Base-by-base conservation (phyloP, 192 early-diverging fungal genomes). In the Polychytrium aggregatum region DNA sequence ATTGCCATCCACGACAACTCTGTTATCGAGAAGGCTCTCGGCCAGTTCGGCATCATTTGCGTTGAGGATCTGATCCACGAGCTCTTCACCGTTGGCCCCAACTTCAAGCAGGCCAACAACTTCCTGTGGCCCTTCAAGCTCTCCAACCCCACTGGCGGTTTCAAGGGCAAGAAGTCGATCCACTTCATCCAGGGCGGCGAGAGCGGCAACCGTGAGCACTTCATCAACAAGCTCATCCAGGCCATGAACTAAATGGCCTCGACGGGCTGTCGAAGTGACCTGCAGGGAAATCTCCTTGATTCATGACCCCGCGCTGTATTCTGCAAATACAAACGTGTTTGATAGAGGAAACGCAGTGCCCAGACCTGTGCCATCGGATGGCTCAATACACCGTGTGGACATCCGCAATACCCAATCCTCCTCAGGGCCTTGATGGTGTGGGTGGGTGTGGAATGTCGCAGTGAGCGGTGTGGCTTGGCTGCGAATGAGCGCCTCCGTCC, bases 51-150 rank as follows among this genome's bases (percentile, higher is more conserved):
- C 64, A 86, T 98, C 76, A 83, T 94, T 72, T 98, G 91, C 64
- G 65, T 97, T 44, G 95, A 98, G 79, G 95, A 98, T 57, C 68
- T 98, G 37, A 82, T 98, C 55, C 90, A 98, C 82, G 92, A 97
- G 78, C 92, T 98, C 72, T 84, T 72, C 83, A 98, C 92, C 38
- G 90, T 94, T 59, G 92, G 92, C 38, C 90, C 91, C 57, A 76
- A 95, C 86, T 93, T 93, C 82, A 92, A 92, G 82, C 74, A 82
- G 60, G 95, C 85, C 71, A 90, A 87, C 79, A 88, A 85, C 81
- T 98, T 98, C 83, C 77, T 98, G 67, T 98, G 95, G 95, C 84
- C 95, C 53, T 95, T 98, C 82, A 88, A 90, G 76, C 80, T 98
- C 56, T 92, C 88, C 55, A 95, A 93, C 85, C 93, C 95, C 58